Evolutionary conservation across 495 filamentous ascomycete genomes (phyloP).

Genomic region (Aspergillus kassunensis): DNA sequence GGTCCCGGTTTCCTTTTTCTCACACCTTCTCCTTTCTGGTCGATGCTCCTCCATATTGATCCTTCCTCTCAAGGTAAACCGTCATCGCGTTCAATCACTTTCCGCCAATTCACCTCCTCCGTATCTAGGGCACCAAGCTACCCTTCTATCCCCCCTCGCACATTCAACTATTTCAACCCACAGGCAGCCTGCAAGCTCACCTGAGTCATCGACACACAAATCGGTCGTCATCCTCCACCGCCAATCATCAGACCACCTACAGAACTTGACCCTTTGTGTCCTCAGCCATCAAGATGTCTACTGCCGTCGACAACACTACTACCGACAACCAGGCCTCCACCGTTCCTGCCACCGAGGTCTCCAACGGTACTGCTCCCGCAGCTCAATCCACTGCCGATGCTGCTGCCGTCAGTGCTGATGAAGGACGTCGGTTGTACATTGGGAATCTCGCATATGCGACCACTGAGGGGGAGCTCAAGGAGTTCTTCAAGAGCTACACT

Average conservation of each 20-base stretch:
- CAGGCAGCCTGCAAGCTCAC: slow-evolving; percentile 39
- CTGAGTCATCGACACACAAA: slow-evolving; percentile 40
- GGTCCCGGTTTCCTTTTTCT: slow-evolving; percentile 24
- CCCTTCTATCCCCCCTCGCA: slow-evolving; percentile 50
- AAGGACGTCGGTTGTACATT: slow-evolving; percentile 98
- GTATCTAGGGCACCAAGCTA: slow-evolving; percentile 89
- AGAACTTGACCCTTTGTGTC: slow-evolving; percentile 32
- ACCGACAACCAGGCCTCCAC: slow-evolving; percentile 43
- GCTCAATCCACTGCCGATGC: slow-evolving; percentile 71
- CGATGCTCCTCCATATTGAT: slow-evolving; percentile 24
- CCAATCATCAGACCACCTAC: slow-evolving; percentile 13
- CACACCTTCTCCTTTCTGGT: slow-evolving; percentile 29
- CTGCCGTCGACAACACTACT: slow-evolving; percentile 51
- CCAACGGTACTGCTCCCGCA: slow-evolving; percentile 70
- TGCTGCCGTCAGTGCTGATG: slow-evolving; percentile 91
- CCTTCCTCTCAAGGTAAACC: slow-evolving; percentile 27
- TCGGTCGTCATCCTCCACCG: slow-evolving; percentile 23
- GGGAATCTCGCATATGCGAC: slow-evolving; percentile 99
- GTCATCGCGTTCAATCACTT: slow-evolving; percentile 24
- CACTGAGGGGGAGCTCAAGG: slow-evolving; percentile 98
- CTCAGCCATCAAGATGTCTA: slow-evolving; percentile 53
- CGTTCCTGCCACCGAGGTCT: slow-evolving; percentile 51
- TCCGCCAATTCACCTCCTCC: slow-evolving; percentile 20
- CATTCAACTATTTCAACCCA: slow-evolving; percentile 23
- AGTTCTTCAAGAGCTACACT: slow-evolving; percentile 96